Base-by-base conservation (phyloP, 805 yeast genomes). In the Lipomyces japonicus region DNA sequence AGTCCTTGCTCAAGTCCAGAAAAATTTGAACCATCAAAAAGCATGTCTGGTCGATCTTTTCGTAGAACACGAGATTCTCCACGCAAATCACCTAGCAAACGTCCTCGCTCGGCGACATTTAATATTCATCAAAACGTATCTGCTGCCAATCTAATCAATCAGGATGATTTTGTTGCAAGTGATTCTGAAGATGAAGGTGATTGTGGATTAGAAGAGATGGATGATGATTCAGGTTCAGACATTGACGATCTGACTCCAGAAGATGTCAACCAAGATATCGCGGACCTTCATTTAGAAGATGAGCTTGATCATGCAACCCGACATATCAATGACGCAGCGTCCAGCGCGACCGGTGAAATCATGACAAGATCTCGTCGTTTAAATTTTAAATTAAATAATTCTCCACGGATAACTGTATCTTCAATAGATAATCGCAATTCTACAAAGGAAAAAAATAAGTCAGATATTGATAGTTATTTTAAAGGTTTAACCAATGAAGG, bases 81-180 rank as follows among this genome's bases (percentile, higher is more conserved):
- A 1, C 42, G 53, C 21, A 51, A 42, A 28, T 52, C 58, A 2
- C 57, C 58, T 3, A 53, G 52, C 39, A 53, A 53, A 25, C 40
- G 48, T 18, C 39, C 10, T 28, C 46, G 56, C 4, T 19, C 42
- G 16, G 3, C 39, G 24, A 6, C 6, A 12, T 12, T 26, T 16
- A 38, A 38, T 16, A n/a, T n/a, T 21, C 18, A n/a, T 35, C 21
- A 35, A n/a, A 21, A 35, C 18, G 39, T 7, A 14, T 18, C 14
- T n/a, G 19, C 7, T n/a, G 39, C 9, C 19, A 6, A 18, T 35
- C 21, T 18, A 7, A 35, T 18, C 19, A 21, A 35, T 35, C 12
- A 21, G 12, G 39, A 35, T n/a, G 39, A 21, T 6, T 18, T 35
- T 14, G 21, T 21, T 35, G 39, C 39, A 14, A 35, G 39, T 14